Evolutionary conservation across 306 rosid genomes (phyloP), one percentile per base, ranked within the genome.

Genomic region (Lablab purpureus): DNA sequence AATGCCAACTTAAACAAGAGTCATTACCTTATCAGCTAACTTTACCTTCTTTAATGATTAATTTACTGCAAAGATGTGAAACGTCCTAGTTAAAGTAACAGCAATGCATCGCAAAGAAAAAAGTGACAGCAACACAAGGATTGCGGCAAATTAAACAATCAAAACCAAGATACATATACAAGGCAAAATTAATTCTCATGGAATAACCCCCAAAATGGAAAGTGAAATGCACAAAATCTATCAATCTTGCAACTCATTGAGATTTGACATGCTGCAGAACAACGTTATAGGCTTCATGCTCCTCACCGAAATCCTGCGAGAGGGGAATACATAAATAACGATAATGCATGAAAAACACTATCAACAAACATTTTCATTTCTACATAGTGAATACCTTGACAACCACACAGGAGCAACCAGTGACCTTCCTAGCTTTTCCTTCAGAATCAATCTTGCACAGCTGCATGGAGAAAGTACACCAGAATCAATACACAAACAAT

Each of bases 381-480:
- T 15, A 62, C 6, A 32, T 10, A 63, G 2, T 46, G 7, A 60
- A 55, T 90, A 93, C 97, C 92, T 89, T 88, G 60, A 93, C 96
- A 74, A 93, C 97, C 3, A 93, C 96, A 19, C 96, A 93, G 19
- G 94, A 89, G 82, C 89, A 86, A 18, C 89, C 89, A 25, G 83
- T 84, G 3, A 86, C 87, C 74, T 86, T 86, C 52, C 89, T 93
- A 1, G 97, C 97, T 82, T 93, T 93, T 47, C 97, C 97, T 74
- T 93, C 97, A 0, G 96, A 91, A 66, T 93, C 97, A 30, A 90
- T 89, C 87, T 93, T 93, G 82, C 97, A 91, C 84, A 93, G 80
- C 97, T 89, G 87, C 56, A 79, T 1, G 11, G 34, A 46, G 10
- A 72, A 49, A n/a, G n/a, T n/a, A n/a, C n/a, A n/a, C n/a, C n/a